Conservation (phyloP, 2,329 filamentous ascomycete species). For the Phoma herbarum region DNA sequence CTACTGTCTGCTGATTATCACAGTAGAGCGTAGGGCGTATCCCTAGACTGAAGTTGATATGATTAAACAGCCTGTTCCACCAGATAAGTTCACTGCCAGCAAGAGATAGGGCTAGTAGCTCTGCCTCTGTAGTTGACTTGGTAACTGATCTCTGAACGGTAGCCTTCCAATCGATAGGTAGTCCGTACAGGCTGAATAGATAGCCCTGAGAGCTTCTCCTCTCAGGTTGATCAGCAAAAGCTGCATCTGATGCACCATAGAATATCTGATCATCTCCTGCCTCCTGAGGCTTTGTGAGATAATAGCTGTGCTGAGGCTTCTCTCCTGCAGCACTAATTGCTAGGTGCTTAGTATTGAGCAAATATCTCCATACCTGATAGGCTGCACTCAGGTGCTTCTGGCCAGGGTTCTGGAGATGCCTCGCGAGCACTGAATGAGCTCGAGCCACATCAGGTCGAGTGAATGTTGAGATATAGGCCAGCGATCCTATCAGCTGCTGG, state of each 20-base stretch:
- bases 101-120: no score
- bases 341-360: constrained; percentile 2
- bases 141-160: neutral
- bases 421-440: constrained; percentile 17
- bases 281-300: no score
- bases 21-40: no score
- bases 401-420: constrained; percentile 8
- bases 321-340: constrained; percentile 8
- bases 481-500: constrained; percentile 26
- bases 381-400: no score
- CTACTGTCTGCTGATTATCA: no score
- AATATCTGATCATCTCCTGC: constrained; percentile 3
- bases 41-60: no score
- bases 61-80: no score
- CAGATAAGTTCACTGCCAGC: no score
- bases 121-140: neutral
- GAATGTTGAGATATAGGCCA: constrained; percentile 23
- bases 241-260: neutral
- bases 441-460: constrained; percentile 25
- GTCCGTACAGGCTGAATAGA: neutral
- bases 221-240: neutral
- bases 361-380: no score
- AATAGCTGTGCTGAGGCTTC: no score
- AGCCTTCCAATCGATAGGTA: neutral
- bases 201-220: neutral